Base-by-base conservation (phyloP, 1,139 yeast species). In the Debaryomyces sp. region DNA sequence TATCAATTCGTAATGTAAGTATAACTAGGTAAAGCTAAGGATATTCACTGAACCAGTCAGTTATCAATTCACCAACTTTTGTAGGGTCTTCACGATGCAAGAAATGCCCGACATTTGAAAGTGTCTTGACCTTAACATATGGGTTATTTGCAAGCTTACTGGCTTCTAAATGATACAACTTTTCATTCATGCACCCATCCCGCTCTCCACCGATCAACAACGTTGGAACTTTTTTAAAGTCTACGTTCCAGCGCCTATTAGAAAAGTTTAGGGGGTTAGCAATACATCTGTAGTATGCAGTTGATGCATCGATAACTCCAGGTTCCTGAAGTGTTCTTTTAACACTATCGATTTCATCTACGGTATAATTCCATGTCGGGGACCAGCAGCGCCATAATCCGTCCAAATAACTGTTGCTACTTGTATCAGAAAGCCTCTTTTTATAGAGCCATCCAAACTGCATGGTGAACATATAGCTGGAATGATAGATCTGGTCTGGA, bases 401-500 rank as follows among this genome's bases (percentile, higher is more conserved):
- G 50, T 67, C 67, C 56, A 75, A 62, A 52, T 75, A 75, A 15
- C 61, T 59, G 32, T 58, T 53, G 17, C 49, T 48, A 5, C 52
- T 54, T n/a, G 61, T 52, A 46, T 58, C 55, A 5, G 50, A 45
- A 39, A 69, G 58, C 18, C 60, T 56, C 13, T 51, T 45, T 9
- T 54, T 47, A 55, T 74, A 75, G n/a, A 70, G 49, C 15, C 42
- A 50, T 10, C 62, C 50, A 30, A 55, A 46, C 49, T 75, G 78
- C 80, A 75, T 75, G 1, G 76, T 71, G n/a, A 73, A 45, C 61
- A 75, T 67, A 55, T 75, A 75, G 35, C 71, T 60, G 44, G 75
- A 71, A 34, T 58, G 54, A 58, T 68, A 75, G 3, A 71, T 24
- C 56, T 75, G 80, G 45, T 56, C 59, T 1, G 78, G 79, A 10